Base-by-base conservation (phyloP, 139 green algal genomes). In the Chlorella sp. region DNA sequence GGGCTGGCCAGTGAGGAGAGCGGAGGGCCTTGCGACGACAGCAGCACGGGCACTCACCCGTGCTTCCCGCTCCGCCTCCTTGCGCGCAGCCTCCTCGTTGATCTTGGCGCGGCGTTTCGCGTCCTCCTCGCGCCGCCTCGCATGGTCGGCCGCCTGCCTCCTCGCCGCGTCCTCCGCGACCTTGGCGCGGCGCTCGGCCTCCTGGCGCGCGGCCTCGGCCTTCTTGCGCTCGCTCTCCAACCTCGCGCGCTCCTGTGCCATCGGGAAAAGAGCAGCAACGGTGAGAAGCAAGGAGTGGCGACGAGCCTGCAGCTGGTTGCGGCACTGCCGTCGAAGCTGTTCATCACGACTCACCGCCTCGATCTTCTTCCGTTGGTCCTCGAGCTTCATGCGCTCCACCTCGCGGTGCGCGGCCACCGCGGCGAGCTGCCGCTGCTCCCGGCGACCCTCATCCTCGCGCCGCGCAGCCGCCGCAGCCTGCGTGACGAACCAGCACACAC, bases 331-430 rank as follows among this genome's bases (percentile, higher is more conserved):
- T n/a, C n/a, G n/a, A n/a, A n/a, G n/a, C n/a, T n/a, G n/a, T n/a
- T n/a, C n/a, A n/a, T n/a, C n/a, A n/a, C n/a, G n/a, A n/a, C 72
- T 29, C 62, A 80, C 78, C 72, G 32, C 33, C 34, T 82, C 80
- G 5, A 87, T 60, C 29, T 75, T 78, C 30, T 67, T 67, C 22
- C 73, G 51, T 59, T 80, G 42, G 36, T 83, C 76, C 73, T 88
- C 82, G 55, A 85, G 60, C 67, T 31, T 24, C 69, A 80, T 59
- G 27, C 79, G 74, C 74, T 84, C 79, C 1, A 82, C 55, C 68
- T 88, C 79, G 2, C 79, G 79, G 61, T 80, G 70, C 32, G 78
- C 78, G 32, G 59, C 70, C 75, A 82, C 24, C 1, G 77, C 72
- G n/a, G 68, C 72, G 68, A 78, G 23, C 50, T 82, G 72, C 35